These are phyloP conservation scores for Cochlearia excelsa DNA, from an alignment of 345 rosid genomes.

Conservation along the genomic window DNA sequence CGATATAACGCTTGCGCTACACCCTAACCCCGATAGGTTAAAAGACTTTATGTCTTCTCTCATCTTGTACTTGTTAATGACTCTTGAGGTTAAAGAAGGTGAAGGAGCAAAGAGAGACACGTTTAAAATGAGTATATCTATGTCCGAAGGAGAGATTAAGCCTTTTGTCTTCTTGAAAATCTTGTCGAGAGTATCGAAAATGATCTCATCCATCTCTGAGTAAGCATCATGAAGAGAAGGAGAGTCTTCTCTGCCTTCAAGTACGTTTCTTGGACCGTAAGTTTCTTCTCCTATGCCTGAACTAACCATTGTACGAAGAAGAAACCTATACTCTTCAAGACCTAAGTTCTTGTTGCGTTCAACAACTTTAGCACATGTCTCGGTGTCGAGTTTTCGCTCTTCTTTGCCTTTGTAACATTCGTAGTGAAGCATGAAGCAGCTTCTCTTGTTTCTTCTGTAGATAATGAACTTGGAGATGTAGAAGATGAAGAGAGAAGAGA, in stretches of 20 bases:
- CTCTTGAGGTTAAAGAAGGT: conserved; percentile 63
- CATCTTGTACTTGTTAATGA: conserved; percentile 66
- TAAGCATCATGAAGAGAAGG: conserved; percentile 42
- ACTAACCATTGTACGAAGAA: conserved; percentile 51
- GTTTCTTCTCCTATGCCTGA: conserved; percentile 77
- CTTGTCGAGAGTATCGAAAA: conserved; percentile 55
- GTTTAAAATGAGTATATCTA: conserved; percentile 63
- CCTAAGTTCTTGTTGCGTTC: conserved; percentile 54
- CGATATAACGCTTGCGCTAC: conserved; percentile 57
- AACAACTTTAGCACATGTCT: conserved; percentile 42
- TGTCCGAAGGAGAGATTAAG: conserved; percentile 46
- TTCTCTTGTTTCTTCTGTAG: conserved; percentile 34
- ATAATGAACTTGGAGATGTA: conserved; percentile 15
- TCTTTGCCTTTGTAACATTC: conserved; percentile 57
- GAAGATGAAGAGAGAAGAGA: conserved; percentile 28
- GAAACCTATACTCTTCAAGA: conserved; percentile 61
- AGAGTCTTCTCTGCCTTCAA: conserved; percentile 50
- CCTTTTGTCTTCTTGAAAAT: conserved; percentile 45
- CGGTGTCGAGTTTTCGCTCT: conserved; percentile 53
- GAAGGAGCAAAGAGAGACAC: conserved; percentile 61
- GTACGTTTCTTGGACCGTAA: conserved; percentile 53
- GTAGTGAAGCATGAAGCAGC: conserved; percentile 65
- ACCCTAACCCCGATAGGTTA: conserved; percentile 72
- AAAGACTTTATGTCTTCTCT: conserved; percentile 54
- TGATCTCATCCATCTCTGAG: conserved; percentile 55